Evolutionary conservation across 208 protist genomes (phyloP), one percentile per base, ranked within the genome.

Genomic region (Leishmania gerbilli): DNA sequence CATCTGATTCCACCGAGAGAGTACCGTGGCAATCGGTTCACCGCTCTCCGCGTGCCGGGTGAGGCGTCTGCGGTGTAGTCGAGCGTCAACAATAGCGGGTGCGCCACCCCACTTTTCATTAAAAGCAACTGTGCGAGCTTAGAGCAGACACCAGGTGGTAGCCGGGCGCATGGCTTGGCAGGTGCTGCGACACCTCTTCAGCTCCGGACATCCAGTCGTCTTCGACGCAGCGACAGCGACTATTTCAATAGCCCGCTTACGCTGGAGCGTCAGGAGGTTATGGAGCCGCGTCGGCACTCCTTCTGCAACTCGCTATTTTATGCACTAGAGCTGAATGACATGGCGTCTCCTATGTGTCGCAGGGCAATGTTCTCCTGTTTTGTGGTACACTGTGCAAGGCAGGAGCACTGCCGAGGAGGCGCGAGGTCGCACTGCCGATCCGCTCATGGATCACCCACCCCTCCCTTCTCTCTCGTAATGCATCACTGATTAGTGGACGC

Each of bases 251-350:
- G 31, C 51, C 62, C 53, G 9, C 56, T 68, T 21, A 27, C 45
- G n/a, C 31, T 69, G 42, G 34, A 64, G n/a, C 71, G 68, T 27
- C 64, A 67, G n/a, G 68, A 47, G 2, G 4, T 69, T n/a, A 76
- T 79, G 45, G 74, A 76, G 67, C 47, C 56, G 69, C 74, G 49
- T 8, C 55, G 56, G 56, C 69, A 68, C 37, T 60, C 69, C 45
- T 77, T 72, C 40, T 67, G 76, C 24, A 49, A 58, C 47, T 79
- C 67, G 40, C 40, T 76, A 8, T 80, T 79, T 51, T 51, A 27
- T 77, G 1, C 64, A 76, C 24, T 55, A 80, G n/a, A 64, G 1
- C 3, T 45, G 51, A 58, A 9, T 40, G 34, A 34, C 5, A 6
- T 2, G 1, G 42, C 58, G 53, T 37, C 45, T 74, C 13, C 0